These are phyloP conservation scores for Cucurbita maxima DNA, from an alignment of 306 rosid species.

Conservation along the genomic window DNA sequence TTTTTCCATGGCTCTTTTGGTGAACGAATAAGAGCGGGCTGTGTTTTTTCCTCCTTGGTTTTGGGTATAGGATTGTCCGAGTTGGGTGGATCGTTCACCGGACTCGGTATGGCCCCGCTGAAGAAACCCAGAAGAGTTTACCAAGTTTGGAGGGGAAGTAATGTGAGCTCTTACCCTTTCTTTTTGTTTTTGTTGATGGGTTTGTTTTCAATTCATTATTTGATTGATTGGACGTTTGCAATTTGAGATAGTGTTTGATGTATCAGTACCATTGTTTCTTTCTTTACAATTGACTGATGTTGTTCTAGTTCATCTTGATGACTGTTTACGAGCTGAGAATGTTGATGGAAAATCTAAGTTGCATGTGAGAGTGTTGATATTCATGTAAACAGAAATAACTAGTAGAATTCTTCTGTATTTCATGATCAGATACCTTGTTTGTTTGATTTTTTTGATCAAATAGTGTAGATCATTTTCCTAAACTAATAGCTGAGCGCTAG, in stretches of 20 bases:
- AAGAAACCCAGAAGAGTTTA: constrained; percentile 46
- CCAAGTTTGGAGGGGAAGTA: constrained; percentile 86
- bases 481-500: background rate
- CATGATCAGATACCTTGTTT: background rate
- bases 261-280: background rate
- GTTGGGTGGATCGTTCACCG: constrained; percentile 26
- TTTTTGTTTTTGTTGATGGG: background rate
- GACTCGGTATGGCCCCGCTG: constrained; percentile 18
- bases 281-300: background rate
- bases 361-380: background rate
- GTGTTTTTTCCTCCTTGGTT: background rate
- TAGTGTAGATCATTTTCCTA: background rate
- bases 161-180: constrained; percentile 36
- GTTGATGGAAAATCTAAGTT: background rate
- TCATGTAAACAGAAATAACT: background rate
- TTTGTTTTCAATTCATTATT: constrained; percentile 9
- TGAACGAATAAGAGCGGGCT: background rate
- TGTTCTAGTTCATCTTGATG: background rate
- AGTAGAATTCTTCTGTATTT: background rate
- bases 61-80: constrained; percentile 11
- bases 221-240: background rate
- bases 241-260: background rate
- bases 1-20: constrained; percentile 22
- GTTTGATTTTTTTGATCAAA: background rate
- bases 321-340: background rate